Conservation (phyloP, 257 asterid genomes). For the Solanum dulcamara region DNA sequence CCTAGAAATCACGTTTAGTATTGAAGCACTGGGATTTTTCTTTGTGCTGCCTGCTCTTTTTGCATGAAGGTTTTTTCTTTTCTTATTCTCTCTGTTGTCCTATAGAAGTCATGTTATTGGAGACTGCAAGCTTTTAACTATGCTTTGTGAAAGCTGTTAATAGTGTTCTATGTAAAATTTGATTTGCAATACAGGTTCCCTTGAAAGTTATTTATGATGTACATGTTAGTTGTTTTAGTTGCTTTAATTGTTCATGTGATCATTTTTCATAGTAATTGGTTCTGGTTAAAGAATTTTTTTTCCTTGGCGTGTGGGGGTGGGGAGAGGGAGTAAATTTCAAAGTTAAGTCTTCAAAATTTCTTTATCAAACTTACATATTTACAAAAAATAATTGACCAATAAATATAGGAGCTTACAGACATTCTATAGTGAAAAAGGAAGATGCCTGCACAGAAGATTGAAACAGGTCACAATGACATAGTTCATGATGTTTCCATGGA, state of each 20-base stretch:
- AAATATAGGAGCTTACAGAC: neutral
- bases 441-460: conserved; percentile 91
- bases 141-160: neutral
- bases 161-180: neutral
- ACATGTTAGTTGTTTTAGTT: neutral
- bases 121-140: neutral
- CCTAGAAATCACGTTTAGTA: neutral
- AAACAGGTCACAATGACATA: conserved; percentile 74
- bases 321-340: neutral
- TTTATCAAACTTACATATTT: neutral
- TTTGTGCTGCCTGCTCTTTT: neutral
- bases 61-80: neutral
- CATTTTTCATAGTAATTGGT: neutral
- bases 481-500: conserved; percentile 90
- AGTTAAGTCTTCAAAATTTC: neutral
- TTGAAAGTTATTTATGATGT: neutral
- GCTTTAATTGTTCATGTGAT: neutral
- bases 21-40: neutral
- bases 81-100: neutral
- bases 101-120: neutral
- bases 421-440: neutral
- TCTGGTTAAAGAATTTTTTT: neutral
- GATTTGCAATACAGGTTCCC: neutral
- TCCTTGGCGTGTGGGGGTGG: neutral
- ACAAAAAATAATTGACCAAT: neutral